These are phyloP conservation scores for Elongisporangium undulatum DNA, from an alignment of 352 stramenopile genomes.

Conservation along the genomic window DNA sequence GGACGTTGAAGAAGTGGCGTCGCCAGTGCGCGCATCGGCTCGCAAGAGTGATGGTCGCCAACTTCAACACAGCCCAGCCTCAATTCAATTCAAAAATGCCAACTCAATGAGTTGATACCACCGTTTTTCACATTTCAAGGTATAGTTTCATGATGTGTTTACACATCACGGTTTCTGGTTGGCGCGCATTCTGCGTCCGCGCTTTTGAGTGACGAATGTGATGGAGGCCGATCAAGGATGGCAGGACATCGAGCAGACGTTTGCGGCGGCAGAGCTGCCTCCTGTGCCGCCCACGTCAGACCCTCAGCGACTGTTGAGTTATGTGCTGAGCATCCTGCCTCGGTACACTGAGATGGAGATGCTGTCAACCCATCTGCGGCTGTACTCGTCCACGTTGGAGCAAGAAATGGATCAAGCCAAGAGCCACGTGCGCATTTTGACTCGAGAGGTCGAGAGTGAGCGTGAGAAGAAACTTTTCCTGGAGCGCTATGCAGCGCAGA, in stretches of 20 bases:
- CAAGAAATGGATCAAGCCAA: constrained; percentile 76
- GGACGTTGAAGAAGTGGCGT: neutral
- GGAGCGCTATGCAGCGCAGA: constrained; percentile 71
- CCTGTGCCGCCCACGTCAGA: constrained; percentile 69
- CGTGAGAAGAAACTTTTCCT: constrained; percentile 79
- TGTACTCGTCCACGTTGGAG: constrained; percentile 67
- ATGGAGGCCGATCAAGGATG: constrained; percentile 25
- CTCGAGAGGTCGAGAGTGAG: constrained; percentile 40
- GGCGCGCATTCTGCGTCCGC: constrained; percentile 3
- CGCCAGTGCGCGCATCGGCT: constrained; percentile 3
- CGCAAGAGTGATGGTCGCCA: constrained; percentile 32
- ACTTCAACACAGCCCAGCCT: constrained; percentile 30
- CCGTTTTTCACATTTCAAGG: neutral
- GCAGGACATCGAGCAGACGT: constrained; percentile 49
- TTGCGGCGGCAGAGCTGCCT: constrained; percentile 47
- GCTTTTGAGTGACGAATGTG: constrained; percentile 4
- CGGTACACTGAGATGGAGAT: constrained; percentile 86
- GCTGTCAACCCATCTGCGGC: constrained; percentile 61
- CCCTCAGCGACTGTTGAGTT: constrained; percentile 65
- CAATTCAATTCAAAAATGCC: constrained; percentile 13
- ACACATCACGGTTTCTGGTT: neutral
- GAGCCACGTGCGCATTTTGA: constrained; percentile 49
- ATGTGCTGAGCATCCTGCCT: constrained; percentile 70
- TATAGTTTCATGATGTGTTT: neutral
- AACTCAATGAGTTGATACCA: constrained; percentile 6